Percentiles rank a stretch among this genome's conserved stretches.
Evolutionary conservation across 2,329 filamentous ascomycete genomes (phyloP).

Genomic region (Rutstroemia sp.): DNA sequence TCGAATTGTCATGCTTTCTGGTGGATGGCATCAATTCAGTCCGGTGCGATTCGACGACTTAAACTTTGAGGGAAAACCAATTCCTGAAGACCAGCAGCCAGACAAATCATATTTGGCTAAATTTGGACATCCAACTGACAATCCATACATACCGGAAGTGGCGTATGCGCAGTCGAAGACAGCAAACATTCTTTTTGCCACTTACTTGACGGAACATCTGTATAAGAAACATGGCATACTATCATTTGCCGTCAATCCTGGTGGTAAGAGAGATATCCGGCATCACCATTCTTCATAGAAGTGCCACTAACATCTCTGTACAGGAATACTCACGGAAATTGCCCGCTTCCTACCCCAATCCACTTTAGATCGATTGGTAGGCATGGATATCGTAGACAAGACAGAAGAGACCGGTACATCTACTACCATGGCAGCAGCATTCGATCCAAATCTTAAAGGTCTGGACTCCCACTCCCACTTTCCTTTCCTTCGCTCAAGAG

Average conservation of each 20-base stretch:
- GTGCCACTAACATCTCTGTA: not conserved
- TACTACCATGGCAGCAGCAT: conserved; percentile 32
- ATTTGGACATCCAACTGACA: conserved; percentile 12
- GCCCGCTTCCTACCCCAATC: not conserved
- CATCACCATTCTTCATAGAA: not conserved
- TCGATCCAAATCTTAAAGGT: conserved; percentile 29
- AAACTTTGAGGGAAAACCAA: conserved; percentile 31
- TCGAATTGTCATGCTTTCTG: conserved; percentile 21
- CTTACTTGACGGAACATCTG: not conserved
- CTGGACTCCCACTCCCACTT: not conserved
- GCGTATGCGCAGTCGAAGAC: conserved; percentile 38
- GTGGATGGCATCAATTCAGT: conserved; percentile 30
- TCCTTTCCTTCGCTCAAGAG: conserved; percentile 13
- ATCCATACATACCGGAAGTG: conserved; percentile 25
- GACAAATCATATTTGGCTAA: conserved; percentile 30
- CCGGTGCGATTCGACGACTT: conserved; percentile 31
- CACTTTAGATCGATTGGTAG: not conserved
- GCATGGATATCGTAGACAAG: not conserved
- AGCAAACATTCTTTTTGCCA: conserved; percentile 31
- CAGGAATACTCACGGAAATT: not conserved
- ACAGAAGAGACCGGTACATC: conserved; percentile 10
- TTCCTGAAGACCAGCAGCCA: conserved; percentile 30
- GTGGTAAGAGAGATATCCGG: conserved; percentile 8
- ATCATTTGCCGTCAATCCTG: conserved; percentile 5
- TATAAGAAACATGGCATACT: not conserved